Evolutionary conservation across 163 green algal species (phyloP), one percentile per base, ranked within the genome.

Genomic region (Chlamydomonas reinhardtii): DNA sequence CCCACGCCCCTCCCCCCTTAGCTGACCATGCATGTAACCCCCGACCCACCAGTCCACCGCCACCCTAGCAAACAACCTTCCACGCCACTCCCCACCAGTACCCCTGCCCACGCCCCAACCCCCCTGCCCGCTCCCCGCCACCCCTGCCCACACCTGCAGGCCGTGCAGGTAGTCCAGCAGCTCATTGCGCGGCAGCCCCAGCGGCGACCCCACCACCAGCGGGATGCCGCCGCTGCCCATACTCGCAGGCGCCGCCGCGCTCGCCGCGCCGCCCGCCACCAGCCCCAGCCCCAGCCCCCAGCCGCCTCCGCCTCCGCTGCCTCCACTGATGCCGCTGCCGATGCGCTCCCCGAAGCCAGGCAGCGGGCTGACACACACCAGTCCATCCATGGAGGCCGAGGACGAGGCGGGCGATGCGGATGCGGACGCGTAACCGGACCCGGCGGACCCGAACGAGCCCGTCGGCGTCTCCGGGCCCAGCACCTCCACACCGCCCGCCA

Each of bases 111-210:
- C n/a, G n/a, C n/a, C n/a, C 27, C 14, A 35, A 31, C 62, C 35
- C 17, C 5, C 39, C 39, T 5, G 39, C 39, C 59, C 22, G 3
- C 59, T 2, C 59, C 4, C 59, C 22, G 19, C 59, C 59, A 65
- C 8, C 59, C 59, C 5, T 5, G 5, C 39, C 39, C 39, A 48
- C 39, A 94, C 83, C 66, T 96, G 91, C 65, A 98, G 85, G 24
- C 43, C 59, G 84, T 97, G 96, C 61, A 99, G 88, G 88, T 97
- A 99, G 29, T 97, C 93, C 48, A 99, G 86, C 62, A 99, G 89
- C 88, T 96, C 87, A 59, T 81, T 87, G 31, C 61, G 72, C 59
- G 82, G 82, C 39, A 76, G 73, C 39, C 73, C 72, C 72, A 81
- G 73, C 61, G 62, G 72, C 15, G 34, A 70, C 17, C 82, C 83